Evolutionary conservation across 164 flowering plant genomes (phyloP).

Genomic region (Berberis thunbergii): DNA sequence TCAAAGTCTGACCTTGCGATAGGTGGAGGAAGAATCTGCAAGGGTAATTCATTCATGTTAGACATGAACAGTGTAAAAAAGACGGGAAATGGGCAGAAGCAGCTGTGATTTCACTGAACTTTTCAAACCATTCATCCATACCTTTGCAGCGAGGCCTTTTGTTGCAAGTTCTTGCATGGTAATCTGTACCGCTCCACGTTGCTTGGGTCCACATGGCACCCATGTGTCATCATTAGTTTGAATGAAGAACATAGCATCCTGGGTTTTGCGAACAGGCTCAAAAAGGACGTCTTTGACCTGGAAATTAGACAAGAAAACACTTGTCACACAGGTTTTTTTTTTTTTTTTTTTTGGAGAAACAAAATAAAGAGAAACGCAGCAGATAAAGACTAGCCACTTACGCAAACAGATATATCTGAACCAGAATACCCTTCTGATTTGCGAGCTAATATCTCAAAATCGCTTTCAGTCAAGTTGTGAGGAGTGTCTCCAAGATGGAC

Average conservation of each 20-base stretch:
- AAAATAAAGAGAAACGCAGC: background rate
- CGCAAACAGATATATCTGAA: constrained; percentile 93
- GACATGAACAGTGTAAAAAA: background rate
- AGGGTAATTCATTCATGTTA: background rate
- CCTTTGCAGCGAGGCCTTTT: constrained; percentile 85
- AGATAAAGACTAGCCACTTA: constrained; percentile 28
- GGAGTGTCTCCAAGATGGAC: constrained; percentile 16
- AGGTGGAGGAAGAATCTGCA: constrained; percentile 90
- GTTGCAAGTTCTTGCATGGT: constrained; percentile 5
- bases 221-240: constrained; percentile 54
- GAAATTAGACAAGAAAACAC: constrained; percentile 1
- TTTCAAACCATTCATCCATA: constrained; percentile 12
- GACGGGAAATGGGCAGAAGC: background rate
- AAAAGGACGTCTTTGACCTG: constrained; percentile 64
- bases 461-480: constrained; percentile 77
- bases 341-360: too few relatives aligned
- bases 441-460: constrained; percentile 72
- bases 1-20: constrained; percentile 78
- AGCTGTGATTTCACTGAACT: background rate
- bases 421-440: constrained; percentile 92
- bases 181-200: constrained; percentile 74
- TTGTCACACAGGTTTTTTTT: too few relatives aligned
- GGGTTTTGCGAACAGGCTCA: constrained; percentile 62
- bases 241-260: constrained; percentile 89
- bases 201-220: constrained; percentile 97